These are phyloP conservation scores for Solanum tarapatanum DNA, from an alignment of 257 asterid genomes.

Conservation along the genomic window DNA sequence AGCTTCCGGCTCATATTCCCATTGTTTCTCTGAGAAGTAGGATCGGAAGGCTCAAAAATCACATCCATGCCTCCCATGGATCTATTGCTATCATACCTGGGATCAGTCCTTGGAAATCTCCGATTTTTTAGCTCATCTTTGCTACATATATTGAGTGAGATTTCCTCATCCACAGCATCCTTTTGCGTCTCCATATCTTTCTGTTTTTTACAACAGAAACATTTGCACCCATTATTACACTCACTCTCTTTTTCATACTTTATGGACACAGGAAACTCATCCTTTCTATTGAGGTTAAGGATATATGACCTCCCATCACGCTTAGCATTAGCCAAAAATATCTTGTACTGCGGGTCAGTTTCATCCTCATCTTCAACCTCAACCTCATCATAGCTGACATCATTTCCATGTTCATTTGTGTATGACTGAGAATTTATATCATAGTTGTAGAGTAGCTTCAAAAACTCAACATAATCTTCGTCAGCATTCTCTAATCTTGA, in stretches of 20 bases:
- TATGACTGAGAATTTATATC: background rate
- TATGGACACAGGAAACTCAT: background rate
- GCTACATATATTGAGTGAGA: background rate
- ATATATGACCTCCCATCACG: background rate
- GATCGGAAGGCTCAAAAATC: background rate
- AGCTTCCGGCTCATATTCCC: background rate
- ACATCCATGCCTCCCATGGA: background rate
- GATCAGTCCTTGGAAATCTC: background rate
- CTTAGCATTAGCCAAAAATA: slow-evolving; percentile 1
- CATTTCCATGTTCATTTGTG: background rate
- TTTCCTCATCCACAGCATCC: background rate
- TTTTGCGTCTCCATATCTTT: background rate
- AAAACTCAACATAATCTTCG: background rate
- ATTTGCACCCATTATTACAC: background rate
- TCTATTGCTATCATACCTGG: background rate
- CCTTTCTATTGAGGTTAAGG: background rate
- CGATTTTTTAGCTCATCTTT: background rate
- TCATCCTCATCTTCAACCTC: background rate
- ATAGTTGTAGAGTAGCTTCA: background rate
- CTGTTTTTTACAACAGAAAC: background rate
- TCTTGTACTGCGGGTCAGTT: background rate
- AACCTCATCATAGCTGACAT: background rate
- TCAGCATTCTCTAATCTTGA: background rate
- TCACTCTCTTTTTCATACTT: background rate
- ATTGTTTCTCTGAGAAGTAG: background rate